A percentile compares a stretch with the other conserved stretches of the same genome.
These are phyloP conservation scores for Pachyrhizus erosus DNA, from an alignment of 306 rosid species.

Conservation along the genomic window DNA sequence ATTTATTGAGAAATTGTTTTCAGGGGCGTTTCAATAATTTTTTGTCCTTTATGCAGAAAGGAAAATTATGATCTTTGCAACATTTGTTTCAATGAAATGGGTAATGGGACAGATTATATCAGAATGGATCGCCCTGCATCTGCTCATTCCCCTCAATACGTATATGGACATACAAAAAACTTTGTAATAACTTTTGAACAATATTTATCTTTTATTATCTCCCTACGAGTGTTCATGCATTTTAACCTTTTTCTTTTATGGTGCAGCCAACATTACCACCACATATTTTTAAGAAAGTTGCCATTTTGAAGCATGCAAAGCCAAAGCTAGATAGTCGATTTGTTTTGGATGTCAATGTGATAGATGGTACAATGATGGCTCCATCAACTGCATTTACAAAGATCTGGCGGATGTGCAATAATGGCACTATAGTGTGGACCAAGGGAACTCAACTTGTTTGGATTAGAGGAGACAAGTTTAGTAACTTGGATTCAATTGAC, in stretches of 20 bases:
- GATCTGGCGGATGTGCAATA: constrained; percentile 93
- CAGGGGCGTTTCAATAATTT: neutral
- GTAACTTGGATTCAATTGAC: constrained; percentile 49
- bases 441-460: constrained; percentile 77
- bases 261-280: constrained; percentile 47
- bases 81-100: constrained; percentile 70
- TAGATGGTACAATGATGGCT: constrained; percentile 83
- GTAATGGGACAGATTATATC: constrained; percentile 63
- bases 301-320: constrained; percentile 41
- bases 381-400: constrained; percentile 85
- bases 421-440: constrained; percentile 75
- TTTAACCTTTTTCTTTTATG: constrained; percentile 24
- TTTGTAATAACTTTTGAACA: constrained; percentile 22
- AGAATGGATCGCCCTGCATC: constrained; percentile 73
- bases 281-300: constrained; percentile 39
- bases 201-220: neutral
- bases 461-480: constrained; percentile 74
- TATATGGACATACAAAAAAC: constrained; percentile 43
- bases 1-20: constrained; percentile 10
- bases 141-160: constrained; percentile 39
- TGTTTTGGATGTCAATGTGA: constrained; percentile 76
- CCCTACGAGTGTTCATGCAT: neutral
- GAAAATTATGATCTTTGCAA: constrained; percentile 84
- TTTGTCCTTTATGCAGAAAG: constrained; percentile 60
- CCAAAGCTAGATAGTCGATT: constrained; percentile 77